phyloP scores from a whole-genome alignment of 2,329 filamentous ascomycete species.

The Allantophomopsis cytisporea region DNA sequence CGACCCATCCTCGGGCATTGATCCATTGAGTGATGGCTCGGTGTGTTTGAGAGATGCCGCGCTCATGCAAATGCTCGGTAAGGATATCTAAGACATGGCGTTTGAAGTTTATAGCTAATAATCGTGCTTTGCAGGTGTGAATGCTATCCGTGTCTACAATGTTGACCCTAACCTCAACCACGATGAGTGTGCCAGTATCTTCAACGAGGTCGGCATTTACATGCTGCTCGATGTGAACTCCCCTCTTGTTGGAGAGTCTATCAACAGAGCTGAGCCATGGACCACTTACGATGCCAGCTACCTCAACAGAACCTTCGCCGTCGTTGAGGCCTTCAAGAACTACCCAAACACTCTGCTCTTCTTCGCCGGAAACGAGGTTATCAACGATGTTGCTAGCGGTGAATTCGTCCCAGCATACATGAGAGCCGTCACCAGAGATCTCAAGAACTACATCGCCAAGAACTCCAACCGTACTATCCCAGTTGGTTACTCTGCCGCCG shows the following conservation, averaged over 20 bases:
- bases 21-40: slow-evolving; percentile 44
- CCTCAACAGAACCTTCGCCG: slow-evolving; percentile 51
- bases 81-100: not conserved
- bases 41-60: slow-evolving; percentile 51
- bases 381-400: slow-evolving; percentile 50
- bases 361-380: slow-evolving; percentile 72
- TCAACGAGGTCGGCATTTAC: slow-evolving; percentile 56
- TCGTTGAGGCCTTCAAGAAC: slow-evolving; percentile 52
- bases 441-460: slow-evolving; percentile 70
- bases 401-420: slow-evolving; percentile 53
- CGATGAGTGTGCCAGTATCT: slow-evolving; percentile 52
- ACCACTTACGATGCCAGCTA: slow-evolving; percentile 45
- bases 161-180: slow-evolving; percentile 52
- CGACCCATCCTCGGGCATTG: slow-evolving; percentile 35
- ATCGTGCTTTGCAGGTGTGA: slow-evolving; percentile 27
- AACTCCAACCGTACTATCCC: slow-evolving; percentile 55
- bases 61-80: slow-evolving; percentile 44
- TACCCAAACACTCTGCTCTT: slow-evolving; percentile 58
- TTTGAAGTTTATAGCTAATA: slow-evolving; percentile 1
- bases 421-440: slow-evolving; percentile 58
- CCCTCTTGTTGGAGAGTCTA: slow-evolving; percentile 41
- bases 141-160: slow-evolving; percentile 60
- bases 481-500: slow-evolving; percentile 70
- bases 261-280: slow-evolving; percentile 41
- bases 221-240: slow-evolving; percentile 59